Conservation (phyloP, 129 eudicot species). For the Helianthus tuberosus region DNA sequence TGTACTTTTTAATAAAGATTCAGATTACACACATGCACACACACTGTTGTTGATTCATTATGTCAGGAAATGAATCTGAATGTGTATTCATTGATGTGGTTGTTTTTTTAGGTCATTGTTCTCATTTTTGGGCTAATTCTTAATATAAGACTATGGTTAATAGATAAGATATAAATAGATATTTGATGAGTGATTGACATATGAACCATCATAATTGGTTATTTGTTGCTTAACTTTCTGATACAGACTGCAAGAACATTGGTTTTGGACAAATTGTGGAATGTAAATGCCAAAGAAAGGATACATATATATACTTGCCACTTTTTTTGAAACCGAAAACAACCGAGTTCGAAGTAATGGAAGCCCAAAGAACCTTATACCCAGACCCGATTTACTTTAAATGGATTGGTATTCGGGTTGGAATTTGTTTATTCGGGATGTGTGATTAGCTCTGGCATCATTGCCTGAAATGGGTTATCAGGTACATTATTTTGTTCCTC, state of each 20-base stretch:
- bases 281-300: slow-evolving; percentile 6
- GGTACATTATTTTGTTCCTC: too few species aligned
- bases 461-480: too few species aligned
- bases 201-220: not conserved
- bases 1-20: not conserved
- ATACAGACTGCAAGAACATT: not conserved
- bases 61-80: slow-evolving; percentile 20
- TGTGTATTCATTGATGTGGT: not conserved
- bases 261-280: not conserved
- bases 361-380: too few species aligned
- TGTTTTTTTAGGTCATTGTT: slow-evolving; percentile 9
- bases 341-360: too few species aligned
- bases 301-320: not conserved
- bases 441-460: too few species aligned
- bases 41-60: not conserved
- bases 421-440: too few species aligned
- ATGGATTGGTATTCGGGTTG: too few species aligned
- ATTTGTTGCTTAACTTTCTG: not conserved
- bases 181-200: slow-evolving; percentile 4
- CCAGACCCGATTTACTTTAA: too few species aligned
- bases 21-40: not conserved
- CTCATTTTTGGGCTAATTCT: not conserved
- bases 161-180: not conserved
- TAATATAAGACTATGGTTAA: not conserved
- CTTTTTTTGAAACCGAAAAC: not conserved